Evolutionary conservation across 306 rosid species (phyloP), one percentile per base, ranked within the genome.

Genomic region (Trichosanthes cucumerina): DNA sequence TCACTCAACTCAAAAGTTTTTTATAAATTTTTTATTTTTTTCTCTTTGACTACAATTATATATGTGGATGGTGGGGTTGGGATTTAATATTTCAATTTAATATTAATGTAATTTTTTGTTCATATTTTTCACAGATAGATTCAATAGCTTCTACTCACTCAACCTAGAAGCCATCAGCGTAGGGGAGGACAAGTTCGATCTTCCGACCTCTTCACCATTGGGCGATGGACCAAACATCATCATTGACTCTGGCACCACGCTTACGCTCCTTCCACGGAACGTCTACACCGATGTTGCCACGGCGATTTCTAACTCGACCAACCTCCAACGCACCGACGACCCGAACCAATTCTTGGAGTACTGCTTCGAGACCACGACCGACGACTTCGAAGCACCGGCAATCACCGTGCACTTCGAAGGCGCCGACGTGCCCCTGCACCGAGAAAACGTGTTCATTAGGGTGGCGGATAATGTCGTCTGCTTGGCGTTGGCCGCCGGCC

Each of bases 231-330:
- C 80, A 39, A 82, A 84, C 56, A 82, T 68, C 9, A 78, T 84
- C 3, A 82, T 87, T 9, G 88, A 87, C 49, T 87, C 90, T 0
- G 87, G 91, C 9, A 79, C 87, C 0, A 85, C 84, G 0, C 28
- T 88, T 49, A 81, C 91, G 3, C 0, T 83, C 0, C 11, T 85
- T 0, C 86, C 85, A 0, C 0, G 9, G 4, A 28, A 23, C 0
- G 23, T 80, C 0, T 88, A 79, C 84, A 0, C 46, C 0, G 1
- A 39, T 1, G 5, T 87, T 2, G 86, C 77, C 36, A 12, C 60
- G 0, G 80, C 76, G 7, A 75, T 83, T 3, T 54, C 24, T 10
- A 26, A 78, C 2, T 39, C 19, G 9, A 18, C 71, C 0, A 36
- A 26, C 15, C 0, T n/a, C 13, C 0, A 80, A n/a, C 77, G 46